phyloP scores from a whole-genome alignment of 1,284 basidiomycete species.

The Taiwanofungus camphoratus region DNA sequence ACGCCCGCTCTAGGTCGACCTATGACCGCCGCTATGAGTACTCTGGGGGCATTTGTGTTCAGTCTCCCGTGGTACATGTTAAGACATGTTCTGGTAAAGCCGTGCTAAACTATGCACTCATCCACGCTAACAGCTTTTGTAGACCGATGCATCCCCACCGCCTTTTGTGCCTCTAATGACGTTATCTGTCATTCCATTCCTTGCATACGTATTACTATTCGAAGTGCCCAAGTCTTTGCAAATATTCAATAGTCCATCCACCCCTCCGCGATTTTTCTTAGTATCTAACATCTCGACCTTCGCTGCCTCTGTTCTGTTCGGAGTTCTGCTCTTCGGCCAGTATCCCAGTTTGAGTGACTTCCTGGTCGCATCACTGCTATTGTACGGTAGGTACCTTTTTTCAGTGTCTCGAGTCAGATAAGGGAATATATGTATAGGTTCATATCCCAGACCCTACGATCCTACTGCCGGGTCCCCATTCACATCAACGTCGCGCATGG shows the following conservation, averaged over 20 bases:
- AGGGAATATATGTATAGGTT: constrained; percentile 35
- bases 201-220: constrained; percentile 55
- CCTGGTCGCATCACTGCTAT: constrained; percentile 35
- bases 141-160: constrained; percentile 35
- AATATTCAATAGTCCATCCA: constrained; percentile 40
- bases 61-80: constrained; percentile 60
- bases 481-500: constrained; percentile 51
- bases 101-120: constrained; percentile 5
- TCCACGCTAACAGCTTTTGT: constrained; percentile 1
- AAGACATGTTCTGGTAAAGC: constrained; percentile 50
- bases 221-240: constrained; percentile 46
- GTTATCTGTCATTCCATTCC: constrained; percentile 50
- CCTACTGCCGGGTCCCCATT: constrained; percentile 40
- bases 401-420: neutral
- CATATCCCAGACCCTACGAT: constrained; percentile 46
- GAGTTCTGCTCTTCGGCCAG: constrained; percentile 18
- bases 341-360: constrained; percentile 15
- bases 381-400: constrained; percentile 45
- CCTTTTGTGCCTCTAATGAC: constrained; percentile 46
- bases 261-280: constrained; percentile 46
- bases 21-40: constrained; percentile 46
- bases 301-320: constrained; percentile 30
- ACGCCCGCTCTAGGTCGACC: constrained; percentile 50
- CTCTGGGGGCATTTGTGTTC: constrained; percentile 57
- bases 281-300: constrained; percentile 48